Conservation (phyloP, 345 rosid genomes). For the Heritiera fomes region DNA sequence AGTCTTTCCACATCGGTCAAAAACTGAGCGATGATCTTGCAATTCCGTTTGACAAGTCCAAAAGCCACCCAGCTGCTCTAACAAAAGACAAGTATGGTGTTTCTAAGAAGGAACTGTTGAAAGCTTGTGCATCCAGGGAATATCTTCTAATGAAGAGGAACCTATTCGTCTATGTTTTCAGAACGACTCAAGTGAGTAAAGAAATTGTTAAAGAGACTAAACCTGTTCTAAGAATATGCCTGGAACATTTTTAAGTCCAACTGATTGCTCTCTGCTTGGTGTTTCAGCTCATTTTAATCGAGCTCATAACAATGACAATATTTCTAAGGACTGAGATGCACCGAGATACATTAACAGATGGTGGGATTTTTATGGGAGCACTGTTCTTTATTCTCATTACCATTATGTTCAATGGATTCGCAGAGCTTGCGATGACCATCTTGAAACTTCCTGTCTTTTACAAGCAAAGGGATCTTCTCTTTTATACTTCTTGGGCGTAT, state of each 20-base stretch:
- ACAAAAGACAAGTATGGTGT: constrained; percentile 67
- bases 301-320: constrained; percentile 58
- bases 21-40: constrained; percentile 67
- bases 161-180: constrained; percentile 75
- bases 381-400: constrained; percentile 52
- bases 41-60: constrained; percentile 67
- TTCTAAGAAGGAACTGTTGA: constrained; percentile 57
- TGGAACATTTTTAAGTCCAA: not conserved
- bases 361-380: constrained; percentile 68
- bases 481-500: constrained; percentile 90
- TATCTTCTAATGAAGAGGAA: constrained; percentile 85
- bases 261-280: not conserved
- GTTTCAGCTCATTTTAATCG: constrained; percentile 57
- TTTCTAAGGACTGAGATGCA: constrained; percentile 76
- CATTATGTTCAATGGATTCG: constrained; percentile 73
- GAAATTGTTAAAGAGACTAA: not conserved
- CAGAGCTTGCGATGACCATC: constrained; percentile 77
- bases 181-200: constrained; percentile 40
- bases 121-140: constrained; percentile 79
- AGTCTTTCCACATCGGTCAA: constrained; percentile 62
- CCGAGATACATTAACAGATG: constrained; percentile 55
- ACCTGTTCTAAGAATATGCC: not conserved
- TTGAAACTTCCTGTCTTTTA: constrained; percentile 82
- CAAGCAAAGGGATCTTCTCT: constrained; percentile 85
- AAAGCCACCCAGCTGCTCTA: constrained; percentile 72